Conservation (phyloP, 768 basidiomycete species). For the Boletus subparvulus region DNA sequence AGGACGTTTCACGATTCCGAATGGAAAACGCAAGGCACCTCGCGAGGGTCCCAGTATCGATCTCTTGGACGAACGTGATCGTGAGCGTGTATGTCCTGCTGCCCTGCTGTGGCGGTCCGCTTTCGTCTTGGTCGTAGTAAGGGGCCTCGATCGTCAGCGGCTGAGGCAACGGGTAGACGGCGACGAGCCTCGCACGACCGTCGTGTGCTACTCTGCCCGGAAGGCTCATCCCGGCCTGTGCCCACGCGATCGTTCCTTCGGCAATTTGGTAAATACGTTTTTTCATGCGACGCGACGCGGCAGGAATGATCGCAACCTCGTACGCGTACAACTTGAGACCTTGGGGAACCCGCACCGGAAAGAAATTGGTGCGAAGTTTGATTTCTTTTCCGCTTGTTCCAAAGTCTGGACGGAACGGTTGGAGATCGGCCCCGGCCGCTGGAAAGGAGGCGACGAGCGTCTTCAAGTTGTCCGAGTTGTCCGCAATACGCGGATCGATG, state of each 20-base stretch:
- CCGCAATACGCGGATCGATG: neutral
- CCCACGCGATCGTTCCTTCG: neutral
- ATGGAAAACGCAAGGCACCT: neutral
- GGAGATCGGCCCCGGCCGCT: no score
- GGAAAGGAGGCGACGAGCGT: neutral
- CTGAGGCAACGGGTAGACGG: neutral
- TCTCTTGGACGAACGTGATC: neutral
- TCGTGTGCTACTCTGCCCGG: neutral
- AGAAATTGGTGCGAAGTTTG: neutral
- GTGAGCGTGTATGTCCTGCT: neutral
- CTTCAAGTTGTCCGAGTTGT: conserved; percentile 1
- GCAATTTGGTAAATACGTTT: neutral
- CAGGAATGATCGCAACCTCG: neutral
- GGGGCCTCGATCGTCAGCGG: neutral
- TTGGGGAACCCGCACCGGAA: neutral
- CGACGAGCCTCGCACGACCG: neutral
- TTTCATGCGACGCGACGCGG: neutral
- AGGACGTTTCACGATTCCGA: neutral
- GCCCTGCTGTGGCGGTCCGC: neutral
- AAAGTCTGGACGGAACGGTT: neutral
- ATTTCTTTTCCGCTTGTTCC: neutral
- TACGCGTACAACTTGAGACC: neutral
- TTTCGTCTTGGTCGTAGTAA: neutral
- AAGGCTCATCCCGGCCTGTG: neutral
- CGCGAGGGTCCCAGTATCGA: neutral